Evolutionary conservation across 495 filamentous ascomycete species (phyloP).

Genomic region (Aspergillus leporis): DNA sequence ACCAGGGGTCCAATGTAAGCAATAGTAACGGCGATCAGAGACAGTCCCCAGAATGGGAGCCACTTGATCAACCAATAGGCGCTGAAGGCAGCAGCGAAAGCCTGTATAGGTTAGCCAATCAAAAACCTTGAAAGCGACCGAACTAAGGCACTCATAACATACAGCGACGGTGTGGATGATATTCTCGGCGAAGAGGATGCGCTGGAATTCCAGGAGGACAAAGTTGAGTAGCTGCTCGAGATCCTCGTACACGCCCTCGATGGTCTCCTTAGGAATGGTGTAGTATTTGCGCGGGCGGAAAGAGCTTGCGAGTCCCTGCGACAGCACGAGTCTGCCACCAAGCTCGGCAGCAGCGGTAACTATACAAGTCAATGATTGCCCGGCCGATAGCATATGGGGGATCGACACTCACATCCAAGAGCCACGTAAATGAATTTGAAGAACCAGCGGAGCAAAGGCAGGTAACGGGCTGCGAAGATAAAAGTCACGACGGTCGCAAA

Average conservation of each 20-base stretch:
- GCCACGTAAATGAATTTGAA: constrained; percentile 81
- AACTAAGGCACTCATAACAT: constrained; percentile 34
- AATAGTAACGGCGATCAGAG: constrained; percentile 71
- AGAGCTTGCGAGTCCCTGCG: constrained; percentile 78
- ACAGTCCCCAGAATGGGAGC: constrained; percentile 89
- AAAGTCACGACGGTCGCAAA: constrained; percentile 70
- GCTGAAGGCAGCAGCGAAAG: constrained; percentile 74
- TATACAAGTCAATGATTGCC: constrained; percentile 20
- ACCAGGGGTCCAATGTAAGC: constrained; percentile 85
- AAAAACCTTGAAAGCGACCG: constrained; percentile 2
- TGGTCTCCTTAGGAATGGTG: constrained; percentile 80
- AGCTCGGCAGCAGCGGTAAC: constrained; percentile 77
- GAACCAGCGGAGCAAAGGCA: constrained; percentile 82
- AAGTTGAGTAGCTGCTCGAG: constrained; percentile 94
- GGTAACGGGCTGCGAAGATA: constrained; percentile 88
- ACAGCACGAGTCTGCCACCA: constrained; percentile 71
- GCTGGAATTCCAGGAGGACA: constrained; percentile 94
- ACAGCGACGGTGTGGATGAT: constrained; percentile 76
- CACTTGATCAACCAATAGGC: constrained; percentile 95
- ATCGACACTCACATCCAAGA: constrained; percentile 57
- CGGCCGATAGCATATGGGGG: not conserved
- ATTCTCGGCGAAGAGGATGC: constrained; percentile 94
- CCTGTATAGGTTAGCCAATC: constrained; percentile 48
- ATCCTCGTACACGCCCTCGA: constrained; percentile 80
- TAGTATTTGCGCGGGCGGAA: constrained; percentile 91